Conservation (phyloP, 306 rosid genomes). For the Rosa persica region DNA sequence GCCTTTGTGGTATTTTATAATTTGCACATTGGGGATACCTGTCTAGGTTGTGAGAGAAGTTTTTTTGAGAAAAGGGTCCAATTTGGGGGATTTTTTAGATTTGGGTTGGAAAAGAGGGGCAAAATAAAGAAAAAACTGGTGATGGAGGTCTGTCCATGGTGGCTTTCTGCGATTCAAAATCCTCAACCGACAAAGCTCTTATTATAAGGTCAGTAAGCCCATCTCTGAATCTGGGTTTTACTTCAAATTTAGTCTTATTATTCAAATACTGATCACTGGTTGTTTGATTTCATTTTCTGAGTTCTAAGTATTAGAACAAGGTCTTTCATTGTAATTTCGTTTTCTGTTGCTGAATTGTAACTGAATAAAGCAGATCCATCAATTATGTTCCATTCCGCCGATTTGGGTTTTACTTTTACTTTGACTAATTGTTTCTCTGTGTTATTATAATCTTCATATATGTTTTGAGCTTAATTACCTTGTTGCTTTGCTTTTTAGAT, state of each 20-base stretch:
- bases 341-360: neutral
- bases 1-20: neutral
- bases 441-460: neutral
- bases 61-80: conserved; percentile 24
- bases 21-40: conserved; percentile 14
- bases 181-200: conserved; percentile 17
- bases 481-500: no score
- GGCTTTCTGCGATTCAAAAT: conserved; percentile 36
- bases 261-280: conserved; percentile 7
- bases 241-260: neutral
- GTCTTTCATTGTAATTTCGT: neutral
- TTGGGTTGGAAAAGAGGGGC: conserved; percentile 23
- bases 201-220: conserved; percentile 11
- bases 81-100: conserved; percentile 31
- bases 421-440: neutral
- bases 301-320: neutral
- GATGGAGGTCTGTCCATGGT: conserved; percentile 35
- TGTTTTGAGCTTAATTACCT: conserved; percentile 4
- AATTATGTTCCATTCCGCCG: neutral
- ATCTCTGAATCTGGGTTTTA: conserved; percentile 10
- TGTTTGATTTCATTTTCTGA: conserved; percentile 21
- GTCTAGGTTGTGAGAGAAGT: conserved; percentile 11
- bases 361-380: conserved; percentile 22
- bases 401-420: neutral
- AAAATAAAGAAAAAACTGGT: conserved; percentile 25